These are phyloP conservation scores for Boletus speciosus DNA, from an alignment of 768 basidiomycete species.

Conservation along the genomic window DNA sequence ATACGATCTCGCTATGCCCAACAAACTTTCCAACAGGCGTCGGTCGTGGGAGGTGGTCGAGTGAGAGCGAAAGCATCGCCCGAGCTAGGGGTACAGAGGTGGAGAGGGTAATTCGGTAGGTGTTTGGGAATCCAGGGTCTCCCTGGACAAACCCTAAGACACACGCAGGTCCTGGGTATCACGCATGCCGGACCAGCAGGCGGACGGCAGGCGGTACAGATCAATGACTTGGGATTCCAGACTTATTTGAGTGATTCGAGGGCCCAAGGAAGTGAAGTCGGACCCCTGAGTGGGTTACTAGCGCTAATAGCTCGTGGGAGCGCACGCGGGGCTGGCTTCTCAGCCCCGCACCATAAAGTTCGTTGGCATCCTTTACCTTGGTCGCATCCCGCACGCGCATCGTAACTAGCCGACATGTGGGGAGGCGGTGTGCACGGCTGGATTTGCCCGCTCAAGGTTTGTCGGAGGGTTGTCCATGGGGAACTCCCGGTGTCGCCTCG, in stretches of 20 bases:
- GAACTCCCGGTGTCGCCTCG: conserved; percentile 13
- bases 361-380: background rate
- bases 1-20: conserved; percentile 29
- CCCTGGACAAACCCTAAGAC: conserved; percentile 30
- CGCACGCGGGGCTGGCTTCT: conserved; percentile 9
- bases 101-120: conserved; percentile 21
- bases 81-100: conserved; percentile 23
- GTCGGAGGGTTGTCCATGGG: background rate
- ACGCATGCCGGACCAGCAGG: conserved; percentile 32
- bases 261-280: conserved; percentile 19
- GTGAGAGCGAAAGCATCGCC: conserved; percentile 30
- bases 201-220: conserved; percentile 31
- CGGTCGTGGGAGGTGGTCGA: conserved; percentile 27
- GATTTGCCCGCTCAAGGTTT: conserved; percentile 7
- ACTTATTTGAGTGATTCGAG: conserved; percentile 29
- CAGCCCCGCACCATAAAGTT: background rate
- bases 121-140: conserved; percentile 24
- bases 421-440: conserved; percentile 2
- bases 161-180: conserved; percentile 27
- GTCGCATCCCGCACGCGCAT: conserved; percentile 5
- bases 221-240: conserved; percentile 32
- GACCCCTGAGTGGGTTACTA: conserved; percentile 30
- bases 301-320: conserved; percentile 28
- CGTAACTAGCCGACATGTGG: conserved; percentile 4
- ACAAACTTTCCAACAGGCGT: conserved; percentile 19